phyloP scores from a whole-genome alignment of 2,329 filamentous ascomycete species.

The Juglanconis oblonga region DNA sequence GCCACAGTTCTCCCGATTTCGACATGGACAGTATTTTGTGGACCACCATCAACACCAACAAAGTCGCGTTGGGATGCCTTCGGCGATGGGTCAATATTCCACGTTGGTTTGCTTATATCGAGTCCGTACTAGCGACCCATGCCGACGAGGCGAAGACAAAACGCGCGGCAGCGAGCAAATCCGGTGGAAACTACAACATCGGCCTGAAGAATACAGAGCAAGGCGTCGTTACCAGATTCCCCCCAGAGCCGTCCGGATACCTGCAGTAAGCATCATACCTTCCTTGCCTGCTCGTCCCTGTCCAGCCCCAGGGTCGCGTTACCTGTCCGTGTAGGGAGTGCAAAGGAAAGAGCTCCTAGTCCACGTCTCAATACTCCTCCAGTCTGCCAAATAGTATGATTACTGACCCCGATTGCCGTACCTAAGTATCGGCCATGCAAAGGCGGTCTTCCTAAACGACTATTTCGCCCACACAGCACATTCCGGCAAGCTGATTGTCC shows the following conservation, averaged over 20 bases:
- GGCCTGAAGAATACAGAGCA: constrained; percentile 80
- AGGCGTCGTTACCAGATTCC: constrained; percentile 88
- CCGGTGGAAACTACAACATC: constrained; percentile 86
- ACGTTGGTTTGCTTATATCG: constrained; percentile 85
- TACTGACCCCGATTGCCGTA: constrained; percentile 41
- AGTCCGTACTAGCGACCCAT: constrained; percentile 58
- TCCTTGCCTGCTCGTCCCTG: no score
- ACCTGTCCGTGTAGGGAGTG: constrained; percentile 37
- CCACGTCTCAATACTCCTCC: no score
- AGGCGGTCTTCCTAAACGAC: constrained; percentile 89
- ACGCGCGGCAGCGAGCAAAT: constrained; percentile 66
- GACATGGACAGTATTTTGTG: no score
- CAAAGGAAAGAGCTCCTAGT: constrained; percentile 42
- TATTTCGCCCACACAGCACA: constrained; percentile 96
- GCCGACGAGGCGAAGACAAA: constrained; percentile 71
- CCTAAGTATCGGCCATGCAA: constrained; percentile 93
- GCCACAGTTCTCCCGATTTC: constrained; percentile 72
- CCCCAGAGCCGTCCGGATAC: constrained; percentile 75
- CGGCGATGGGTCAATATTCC: constrained; percentile 58
- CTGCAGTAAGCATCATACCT: no score
- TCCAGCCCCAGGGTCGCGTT: no score
- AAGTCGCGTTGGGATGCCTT: constrained; percentile 79
- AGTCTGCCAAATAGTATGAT: no score
- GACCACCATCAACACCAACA: no score
- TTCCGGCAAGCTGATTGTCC: constrained; percentile 83